Evolutionary conservation across 2,329 filamentous ascomycete species (phyloP).

Genomic region (Ophiocordyceps camponoti-floridani): DNA sequence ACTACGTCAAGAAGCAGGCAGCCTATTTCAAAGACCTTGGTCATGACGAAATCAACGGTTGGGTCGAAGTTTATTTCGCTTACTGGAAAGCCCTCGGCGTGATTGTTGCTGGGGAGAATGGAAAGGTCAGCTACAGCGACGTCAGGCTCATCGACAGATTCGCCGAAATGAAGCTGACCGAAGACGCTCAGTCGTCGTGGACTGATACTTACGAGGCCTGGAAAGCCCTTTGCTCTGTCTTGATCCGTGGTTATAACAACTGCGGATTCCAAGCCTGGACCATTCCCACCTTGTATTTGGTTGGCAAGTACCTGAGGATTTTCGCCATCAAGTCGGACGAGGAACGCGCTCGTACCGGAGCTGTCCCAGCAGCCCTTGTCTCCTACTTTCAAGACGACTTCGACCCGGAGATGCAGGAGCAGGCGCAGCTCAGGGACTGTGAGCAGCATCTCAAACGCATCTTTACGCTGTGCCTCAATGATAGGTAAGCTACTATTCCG

Average conservation of each 20-base stretch:
- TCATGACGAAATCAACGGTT: conserved; percentile 57
- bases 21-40: conserved; percentile 33
- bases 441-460: conserved; percentile 82
- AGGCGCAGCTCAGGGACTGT: conserved; percentile 78
- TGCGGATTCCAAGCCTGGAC: conserved; percentile 75
- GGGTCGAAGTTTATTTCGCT: conserved; percentile 66
- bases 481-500: conserved; percentile 42
- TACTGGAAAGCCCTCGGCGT: conserved; percentile 75
- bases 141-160: background rate
- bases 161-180: conserved; percentile 4
- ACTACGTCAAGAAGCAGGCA: conserved; percentile 48
- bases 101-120: conserved; percentile 37
- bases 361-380: conserved; percentile 17
- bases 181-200: conserved; percentile 40
- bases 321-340: conserved; percentile 87
- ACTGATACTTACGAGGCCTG: conserved; percentile 72
- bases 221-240: conserved; percentile 62
- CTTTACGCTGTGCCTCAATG: conserved; percentile 76
- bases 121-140: conserved; percentile 13
- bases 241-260: conserved; percentile 69
- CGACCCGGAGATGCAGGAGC: conserved; percentile 55
- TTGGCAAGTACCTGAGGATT: conserved; percentile 68
- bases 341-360: conserved; percentile 28
- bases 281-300: conserved; percentile 74
- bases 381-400: conserved; percentile 61